Evolutionary conservation across 2,329 filamentous ascomycete species (phyloP).

Genomic region (Amesomyces nigricolor): DNA sequence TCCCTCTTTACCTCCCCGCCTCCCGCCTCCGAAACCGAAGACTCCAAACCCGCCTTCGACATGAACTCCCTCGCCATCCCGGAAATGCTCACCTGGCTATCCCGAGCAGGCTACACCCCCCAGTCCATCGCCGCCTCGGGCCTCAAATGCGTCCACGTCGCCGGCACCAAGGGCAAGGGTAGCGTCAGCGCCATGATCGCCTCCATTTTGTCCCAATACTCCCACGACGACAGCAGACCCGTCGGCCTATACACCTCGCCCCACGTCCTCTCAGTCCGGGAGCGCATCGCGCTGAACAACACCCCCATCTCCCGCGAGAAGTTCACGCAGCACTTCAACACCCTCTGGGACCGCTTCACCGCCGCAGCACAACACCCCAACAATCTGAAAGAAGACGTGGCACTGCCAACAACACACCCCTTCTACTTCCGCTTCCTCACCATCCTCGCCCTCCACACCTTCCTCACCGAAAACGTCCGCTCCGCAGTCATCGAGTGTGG

Average conservation of each 20-base stretch:
- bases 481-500: slow-evolving; percentile 86
- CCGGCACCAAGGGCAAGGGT: slow-evolving; percentile 92
- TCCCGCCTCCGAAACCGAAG: slow-evolving; percentile 36
- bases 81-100: slow-evolving; percentile 75
- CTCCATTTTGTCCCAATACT: slow-evolving; percentile 57
- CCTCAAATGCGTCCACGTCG: slow-evolving; percentile 66
- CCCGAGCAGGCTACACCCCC: slow-evolving; percentile 64
- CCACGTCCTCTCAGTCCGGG: slow-evolving; percentile 75
- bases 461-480: slow-evolving; percentile 67
- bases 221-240: slow-evolving; percentile 1
- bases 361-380: slow-evolving; percentile 32
- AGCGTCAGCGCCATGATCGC: slow-evolving; percentile 81
- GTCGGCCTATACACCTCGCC: slow-evolving; percentile 82
- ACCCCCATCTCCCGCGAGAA: slow-evolving; percentile 59
- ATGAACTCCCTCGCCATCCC: slow-evolving; percentile 72
- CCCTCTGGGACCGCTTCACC: slow-evolving; percentile 66
- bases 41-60: slow-evolving; percentile 24
- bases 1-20: slow-evolving; percentile 51
- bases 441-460: slow-evolving; percentile 79
- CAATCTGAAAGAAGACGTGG: slow-evolving; percentile 32
- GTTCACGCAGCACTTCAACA: slow-evolving; percentile 76
- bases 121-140: slow-evolving; percentile 36
- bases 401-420: slow-evolving; percentile 63
- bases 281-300: slow-evolving; percentile 78
- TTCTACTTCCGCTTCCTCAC: slow-evolving; percentile 92